phyloP scores from a whole-genome alignment of 345 rosid genomes.

The Rubroshorea leprosula region DNA sequence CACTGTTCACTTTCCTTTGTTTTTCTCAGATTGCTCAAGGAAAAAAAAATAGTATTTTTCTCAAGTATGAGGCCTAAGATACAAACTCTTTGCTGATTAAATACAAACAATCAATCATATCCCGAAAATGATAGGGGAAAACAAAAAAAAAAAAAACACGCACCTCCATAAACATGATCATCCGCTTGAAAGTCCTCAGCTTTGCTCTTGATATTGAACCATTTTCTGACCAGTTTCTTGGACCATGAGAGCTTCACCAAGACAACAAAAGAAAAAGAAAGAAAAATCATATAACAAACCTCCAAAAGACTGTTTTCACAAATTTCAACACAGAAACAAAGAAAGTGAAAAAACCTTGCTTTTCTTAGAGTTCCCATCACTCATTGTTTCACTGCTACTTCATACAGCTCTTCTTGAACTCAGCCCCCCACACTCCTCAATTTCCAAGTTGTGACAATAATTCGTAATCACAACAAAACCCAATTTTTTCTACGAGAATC shows the following conservation, averaged over 20 bases:
- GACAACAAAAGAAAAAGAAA: background rate
- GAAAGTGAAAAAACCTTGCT: slow-evolving; percentile 60
- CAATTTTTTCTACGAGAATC: no score
- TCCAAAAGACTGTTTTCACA: background rate
- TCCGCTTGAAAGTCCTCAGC: slow-evolving; percentile 84
- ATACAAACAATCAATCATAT: no score
- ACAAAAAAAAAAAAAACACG: slow-evolving; percentile 17
- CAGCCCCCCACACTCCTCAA: slow-evolving; percentile 16
- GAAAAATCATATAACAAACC: slow-evolving; percentile 1
- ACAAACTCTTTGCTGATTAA: no score
- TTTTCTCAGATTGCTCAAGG: no score
- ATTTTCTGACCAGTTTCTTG: slow-evolving; percentile 82
- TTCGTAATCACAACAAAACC: background rate
- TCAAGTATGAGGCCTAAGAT: no score
- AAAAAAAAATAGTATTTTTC: background rate
- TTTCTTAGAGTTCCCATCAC: slow-evolving; percentile 75
- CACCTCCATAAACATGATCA: slow-evolving; percentile 57
- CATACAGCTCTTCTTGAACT: slow-evolving; percentile 24
- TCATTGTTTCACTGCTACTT: slow-evolving; percentile 57
- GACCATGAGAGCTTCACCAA: slow-evolving; percentile 90
- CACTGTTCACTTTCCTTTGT: no score
- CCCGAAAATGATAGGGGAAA: slow-evolving; percentile 9
- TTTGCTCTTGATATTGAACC: slow-evolving; percentile 93
- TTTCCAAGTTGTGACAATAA: slow-evolving; percentile 11
- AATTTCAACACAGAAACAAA: slow-evolving; percentile 13